A percentile compares a stretch with the other conserved stretches of the same genome.
These are phyloP conservation scores for Euphorbia schlechtendalii DNA, from an alignment of 441 rosid genomes.

Conservation along the genomic window DNA sequence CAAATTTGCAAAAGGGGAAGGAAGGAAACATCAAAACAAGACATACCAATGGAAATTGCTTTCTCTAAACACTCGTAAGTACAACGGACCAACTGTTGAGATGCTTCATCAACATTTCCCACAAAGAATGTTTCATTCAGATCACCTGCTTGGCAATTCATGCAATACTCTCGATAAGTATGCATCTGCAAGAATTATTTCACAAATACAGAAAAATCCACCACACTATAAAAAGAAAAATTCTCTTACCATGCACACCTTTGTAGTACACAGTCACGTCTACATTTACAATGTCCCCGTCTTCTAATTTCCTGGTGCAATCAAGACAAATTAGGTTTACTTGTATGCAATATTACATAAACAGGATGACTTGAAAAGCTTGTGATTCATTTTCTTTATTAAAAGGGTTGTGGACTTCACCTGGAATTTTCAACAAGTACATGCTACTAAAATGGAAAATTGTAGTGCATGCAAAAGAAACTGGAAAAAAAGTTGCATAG, in stretches of 20 bases:
- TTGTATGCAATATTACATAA: not conserved
- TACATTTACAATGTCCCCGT: constrained; percentile 87
- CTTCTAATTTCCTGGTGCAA: constrained; percentile 68
- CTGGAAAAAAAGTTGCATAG: not conserved
- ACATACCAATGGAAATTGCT: constrained; percentile 76
- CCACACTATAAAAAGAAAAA: too few relatives aligned
- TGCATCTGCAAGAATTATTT: not conserved
- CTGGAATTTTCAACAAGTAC: not conserved
- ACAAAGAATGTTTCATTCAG: constrained; percentile 92
- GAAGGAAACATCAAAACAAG: not conserved
- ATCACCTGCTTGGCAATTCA: constrained; percentile 50
- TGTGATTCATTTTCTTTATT: not conserved
- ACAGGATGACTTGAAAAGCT: not conserved
- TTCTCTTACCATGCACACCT: constrained; percentile 89
- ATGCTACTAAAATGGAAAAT: not conserved
- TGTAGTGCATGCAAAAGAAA: not conserved
- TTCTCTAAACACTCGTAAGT: constrained; percentile 90
- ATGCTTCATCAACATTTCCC: constrained; percentile 87
- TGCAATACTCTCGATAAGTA: constrained; percentile 16
- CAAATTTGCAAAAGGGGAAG: not conserved
- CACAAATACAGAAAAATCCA: too few relatives aligned
- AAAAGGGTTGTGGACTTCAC: not conserved
- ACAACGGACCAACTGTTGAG: constrained; percentile 68
- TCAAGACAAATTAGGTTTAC: constrained; percentile 14
- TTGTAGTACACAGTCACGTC: constrained; percentile 80